These are phyloP conservation scores for Lachancea meyersii DNA, from an alignment of 805 yeast genomes.

Conservation along the genomic window DNA sequence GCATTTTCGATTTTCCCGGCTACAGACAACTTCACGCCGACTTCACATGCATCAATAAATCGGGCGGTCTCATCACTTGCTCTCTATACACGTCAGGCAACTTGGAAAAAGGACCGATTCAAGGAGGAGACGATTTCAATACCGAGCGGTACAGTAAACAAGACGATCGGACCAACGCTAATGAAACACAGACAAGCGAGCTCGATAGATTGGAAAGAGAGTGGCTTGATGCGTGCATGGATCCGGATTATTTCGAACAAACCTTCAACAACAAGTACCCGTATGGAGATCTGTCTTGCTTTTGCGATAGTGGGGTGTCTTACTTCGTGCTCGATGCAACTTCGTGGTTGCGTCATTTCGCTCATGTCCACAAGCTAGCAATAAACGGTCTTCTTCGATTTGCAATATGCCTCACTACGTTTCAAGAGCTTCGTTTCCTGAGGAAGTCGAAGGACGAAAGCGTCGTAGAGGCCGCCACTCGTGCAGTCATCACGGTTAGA, in stretches of 20 bases:
- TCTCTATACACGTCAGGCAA: constrained; percentile 30
- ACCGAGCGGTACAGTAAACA: constrained; percentile 4
- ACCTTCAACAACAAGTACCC: constrained; percentile 14
- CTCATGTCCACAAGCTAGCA: constrained; percentile 63
- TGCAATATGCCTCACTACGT: constrained; percentile 67
- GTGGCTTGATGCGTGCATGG: constrained; percentile 18
- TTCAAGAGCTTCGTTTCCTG: constrained; percentile 68
- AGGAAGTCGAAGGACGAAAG: constrained; percentile 66
- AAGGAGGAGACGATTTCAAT: constrained; percentile 16
- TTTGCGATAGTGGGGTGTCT: constrained; percentile 52
- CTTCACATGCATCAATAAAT: constrained; percentile 28
- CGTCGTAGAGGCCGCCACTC: constrained; percentile 72
- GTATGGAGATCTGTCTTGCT: constrained; percentile 48
- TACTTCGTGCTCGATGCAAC: constrained; percentile 67
- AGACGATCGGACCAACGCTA: not conserved
- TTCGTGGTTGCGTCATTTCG: constrained; percentile 77
- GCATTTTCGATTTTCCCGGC: constrained; percentile 30
- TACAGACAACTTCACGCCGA: constrained; percentile 27
- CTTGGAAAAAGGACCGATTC: constrained; percentile 16
- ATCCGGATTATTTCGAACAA: constrained; percentile 17
- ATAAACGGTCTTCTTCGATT: constrained; percentile 52
- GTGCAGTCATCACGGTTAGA: constrained; percentile 69
- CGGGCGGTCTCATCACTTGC: constrained; percentile 31
- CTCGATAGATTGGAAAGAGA: constrained; percentile 13
- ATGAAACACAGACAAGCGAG: constrained; percentile 1